Percentiles rank a stretch among this genome's conserved stretches.
Evolutionary conservation across 768 basidiomycete species (phyloP).

Genomic region (Epithele typhae): DNA sequence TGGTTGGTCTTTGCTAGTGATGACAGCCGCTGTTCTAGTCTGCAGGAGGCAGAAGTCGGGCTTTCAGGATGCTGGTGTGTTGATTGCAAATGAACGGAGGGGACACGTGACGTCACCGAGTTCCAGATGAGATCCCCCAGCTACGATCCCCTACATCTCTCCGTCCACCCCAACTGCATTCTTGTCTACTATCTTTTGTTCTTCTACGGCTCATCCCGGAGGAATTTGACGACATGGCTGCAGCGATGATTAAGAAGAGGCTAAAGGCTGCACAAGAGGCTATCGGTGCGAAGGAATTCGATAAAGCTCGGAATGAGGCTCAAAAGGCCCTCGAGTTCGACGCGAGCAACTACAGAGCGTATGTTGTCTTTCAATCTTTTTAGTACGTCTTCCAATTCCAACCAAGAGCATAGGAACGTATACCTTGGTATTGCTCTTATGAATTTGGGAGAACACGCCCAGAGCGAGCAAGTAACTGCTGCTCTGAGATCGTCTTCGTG

Average conservation of each 20-base stretch:
- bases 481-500: background rate
- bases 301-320: constrained; percentile 62
- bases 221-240: too few relatives aligned
- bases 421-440: constrained; percentile 79
- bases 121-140: too few relatives aligned
- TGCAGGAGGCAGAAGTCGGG: too few relatives aligned
- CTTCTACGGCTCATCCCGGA: too few relatives aligned
- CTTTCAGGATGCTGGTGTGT: too few relatives aligned
- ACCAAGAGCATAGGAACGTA: constrained; percentile 75
- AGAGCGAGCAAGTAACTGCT: constrained; percentile 80
- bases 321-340: constrained; percentile 69
- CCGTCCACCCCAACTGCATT: too few relatives aligned
- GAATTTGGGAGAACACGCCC: constrained; percentile 63
- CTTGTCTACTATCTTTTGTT: too few relatives aligned
- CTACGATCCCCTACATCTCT: too few relatives aligned
- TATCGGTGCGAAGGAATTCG: constrained; percentile 71
- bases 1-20: too few relatives aligned
- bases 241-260: constrained; percentile 59
- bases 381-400: background rate
- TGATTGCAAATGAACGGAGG: too few relatives aligned
- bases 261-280: constrained; percentile 79
- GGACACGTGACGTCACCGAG: too few relatives aligned
- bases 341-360: constrained; percentile 86
- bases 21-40: too few relatives aligned
- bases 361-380: constrained; percentile 27